These are phyloP conservation scores for Euphorbia pulcherrima DNA, from an alignment of 345 rosid genomes.

Conservation along the genomic window DNA sequence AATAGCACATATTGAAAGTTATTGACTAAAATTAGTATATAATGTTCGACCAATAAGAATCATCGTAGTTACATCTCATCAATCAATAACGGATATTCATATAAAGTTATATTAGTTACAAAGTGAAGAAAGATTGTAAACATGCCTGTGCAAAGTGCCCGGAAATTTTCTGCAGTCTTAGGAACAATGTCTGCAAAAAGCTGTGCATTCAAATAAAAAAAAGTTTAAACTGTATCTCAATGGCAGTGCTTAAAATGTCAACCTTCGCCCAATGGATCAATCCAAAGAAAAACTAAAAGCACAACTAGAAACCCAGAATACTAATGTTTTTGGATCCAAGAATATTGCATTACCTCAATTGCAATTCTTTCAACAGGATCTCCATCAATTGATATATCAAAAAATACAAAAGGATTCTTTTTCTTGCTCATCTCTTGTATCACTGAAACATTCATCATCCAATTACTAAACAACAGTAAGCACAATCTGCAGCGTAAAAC, in stretches of 20 bases:
- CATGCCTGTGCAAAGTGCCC: constrained; percentile 91
- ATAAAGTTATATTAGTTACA: not conserved
- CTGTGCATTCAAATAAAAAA: constrained; percentile 35
- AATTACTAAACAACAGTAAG: not conserved
- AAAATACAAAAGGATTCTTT: constrained; percentile 69
- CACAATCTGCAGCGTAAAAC: not conserved
- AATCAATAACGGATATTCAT: not conserved
- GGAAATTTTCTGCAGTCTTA: constrained; percentile 89
- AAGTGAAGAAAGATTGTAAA: not conserved
- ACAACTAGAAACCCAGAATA: not conserved
- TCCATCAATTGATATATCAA: constrained; percentile 70
- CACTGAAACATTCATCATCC: not conserved
- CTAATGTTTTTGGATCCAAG: not conserved
- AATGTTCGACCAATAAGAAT: not conserved
- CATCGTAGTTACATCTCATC: not conserved
- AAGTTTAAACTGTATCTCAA: not conserved
- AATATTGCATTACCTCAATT: constrained; percentile 61
- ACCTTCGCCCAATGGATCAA: not conserved
- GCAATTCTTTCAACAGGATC: constrained; percentile 62
- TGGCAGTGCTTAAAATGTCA: not conserved
- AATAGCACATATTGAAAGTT: not conserved
- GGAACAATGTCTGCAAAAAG: constrained; percentile 90
- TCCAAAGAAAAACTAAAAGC: not conserved
- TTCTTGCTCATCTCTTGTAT: constrained; percentile 57
- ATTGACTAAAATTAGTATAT: not conserved